Percentiles rank a stretch among this genome's conserved stretches.
Conservation (phyloP, 192 early-diverging fungal genomes). For the Podila verticillata region DNA sequence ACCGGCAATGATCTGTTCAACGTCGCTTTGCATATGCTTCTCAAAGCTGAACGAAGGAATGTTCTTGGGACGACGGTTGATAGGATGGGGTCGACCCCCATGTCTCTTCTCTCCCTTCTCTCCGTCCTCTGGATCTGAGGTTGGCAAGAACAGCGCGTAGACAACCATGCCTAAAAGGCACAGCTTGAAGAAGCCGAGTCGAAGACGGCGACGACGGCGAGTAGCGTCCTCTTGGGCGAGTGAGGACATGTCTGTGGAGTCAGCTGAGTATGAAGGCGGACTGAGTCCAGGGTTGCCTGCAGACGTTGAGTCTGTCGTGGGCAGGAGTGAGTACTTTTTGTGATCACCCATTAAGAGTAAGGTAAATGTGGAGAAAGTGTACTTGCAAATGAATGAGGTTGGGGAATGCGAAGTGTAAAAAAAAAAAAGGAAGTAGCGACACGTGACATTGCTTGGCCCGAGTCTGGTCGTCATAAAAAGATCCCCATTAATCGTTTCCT, state of each 20-base stretch:
- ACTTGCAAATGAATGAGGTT: background rate
- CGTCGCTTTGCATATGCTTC: constrained; percentile 20
- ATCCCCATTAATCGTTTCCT: background rate
- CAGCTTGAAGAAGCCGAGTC: constrained; percentile 6
- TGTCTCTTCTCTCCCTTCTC: background rate
- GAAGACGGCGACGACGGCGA: background rate
- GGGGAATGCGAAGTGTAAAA: background rate
- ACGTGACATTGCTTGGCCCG: background rate
- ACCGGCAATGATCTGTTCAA: constrained; percentile 26
- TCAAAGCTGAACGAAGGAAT: constrained; percentile 7
- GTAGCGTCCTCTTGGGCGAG: background rate
- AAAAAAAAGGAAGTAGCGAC: background rate
- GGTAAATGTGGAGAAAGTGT: background rate
- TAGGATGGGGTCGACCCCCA: background rate
- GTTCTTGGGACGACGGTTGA: background rate
- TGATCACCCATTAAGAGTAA: background rate
- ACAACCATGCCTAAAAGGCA: background rate
- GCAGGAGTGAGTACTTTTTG: background rate
- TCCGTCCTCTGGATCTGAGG: background rate
- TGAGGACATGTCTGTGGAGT: background rate
- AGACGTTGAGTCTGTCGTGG: background rate
- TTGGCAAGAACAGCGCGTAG: constrained; percentile 5
- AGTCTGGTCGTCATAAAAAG: background rate
- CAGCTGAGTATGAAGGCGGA: background rate
- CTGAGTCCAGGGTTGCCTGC: background rate